Evolutionary conservation across 257 asterid genomes (phyloP), one percentile per base, ranked within the genome.

Genomic region (Voacanga thouarsii): DNA sequence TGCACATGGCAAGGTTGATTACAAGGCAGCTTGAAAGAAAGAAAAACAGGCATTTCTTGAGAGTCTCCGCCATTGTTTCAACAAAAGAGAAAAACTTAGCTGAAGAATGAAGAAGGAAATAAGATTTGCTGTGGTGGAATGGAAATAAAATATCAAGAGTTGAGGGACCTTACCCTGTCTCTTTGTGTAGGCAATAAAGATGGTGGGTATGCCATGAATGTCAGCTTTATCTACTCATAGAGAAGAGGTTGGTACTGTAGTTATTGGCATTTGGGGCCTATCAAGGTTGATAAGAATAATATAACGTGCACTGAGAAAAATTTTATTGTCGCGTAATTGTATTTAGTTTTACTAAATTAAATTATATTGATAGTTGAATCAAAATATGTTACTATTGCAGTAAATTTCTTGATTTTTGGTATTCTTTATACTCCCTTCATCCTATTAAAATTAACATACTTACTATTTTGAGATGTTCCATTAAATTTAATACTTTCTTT

Each of bases 31-130:
- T 45, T 15, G 86, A 82, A 7, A 87, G 39, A 67, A 83, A 70
- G 45, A 90, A 76, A 65, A 88, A 68, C 16, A 85, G 16, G 85
- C 80, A 82, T 86, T 78, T 89, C 41, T 79, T 89, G 30, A 72
- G 80, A 67, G 47, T 66, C 59, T 50, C 81, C 64, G 83, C 86
- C 95, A 92, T 94, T 80, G 75, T 51, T 55, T 37, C 63, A 26
- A 70, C 16, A 53, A 47, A 72, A 73, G 81, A 47, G 75, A 63
- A 49, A 30, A 44, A 55, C 21, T 11, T 11, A 80, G 3, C 47
- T 39, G 47, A 49, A n/a, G 66, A 65, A 41, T 11, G 59, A 41
- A 43, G 70, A 47, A 30, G n/a, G 41, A n/a, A 28, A 1, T 3
- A 24, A 26, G 3, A 26, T 28, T 24, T 66, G 72, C 72, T 33